Evolutionary conservation across 208 protist genomes (phyloP).

Genomic region (Trypanosoma platydactyli): DNA sequence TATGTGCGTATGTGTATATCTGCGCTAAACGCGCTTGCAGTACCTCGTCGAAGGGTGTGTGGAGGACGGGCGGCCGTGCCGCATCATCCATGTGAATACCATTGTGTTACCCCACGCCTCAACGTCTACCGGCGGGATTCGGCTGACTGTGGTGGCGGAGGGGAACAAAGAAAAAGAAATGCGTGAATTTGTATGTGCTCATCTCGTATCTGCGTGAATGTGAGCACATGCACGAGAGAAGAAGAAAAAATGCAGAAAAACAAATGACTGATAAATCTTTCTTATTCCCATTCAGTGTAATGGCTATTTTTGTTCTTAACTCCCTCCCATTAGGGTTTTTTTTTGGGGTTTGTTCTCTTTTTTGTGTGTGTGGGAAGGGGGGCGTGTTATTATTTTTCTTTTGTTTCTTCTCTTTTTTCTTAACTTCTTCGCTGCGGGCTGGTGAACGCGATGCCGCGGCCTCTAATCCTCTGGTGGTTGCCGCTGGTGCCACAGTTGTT

Average conservation of each 20-base stretch:
- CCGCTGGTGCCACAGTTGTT: no score
- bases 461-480: no score
- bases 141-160: no score
- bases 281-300: background rate
- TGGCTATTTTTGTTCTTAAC: background rate
- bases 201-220: background rate
- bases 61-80: no score
- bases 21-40: no score
- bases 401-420: background rate
- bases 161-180: background rate
- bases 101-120: no score
- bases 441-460: no score
- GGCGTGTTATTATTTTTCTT: constrained; percentile 14
- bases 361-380: no score
- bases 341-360: constrained; percentile 12
- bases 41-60: no score
- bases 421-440: background rate
- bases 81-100: no score
- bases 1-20: no score
- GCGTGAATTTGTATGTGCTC: background rate
- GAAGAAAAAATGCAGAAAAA: background rate
- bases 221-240: background rate
- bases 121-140: no score
- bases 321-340: background rate
- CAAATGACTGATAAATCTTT: background rate